Percentiles rank a stretch among this genome's conserved stretches.
Conservation (phyloP, 768 basidiomycete genomes). For the Cyathus striatus region DNA sequence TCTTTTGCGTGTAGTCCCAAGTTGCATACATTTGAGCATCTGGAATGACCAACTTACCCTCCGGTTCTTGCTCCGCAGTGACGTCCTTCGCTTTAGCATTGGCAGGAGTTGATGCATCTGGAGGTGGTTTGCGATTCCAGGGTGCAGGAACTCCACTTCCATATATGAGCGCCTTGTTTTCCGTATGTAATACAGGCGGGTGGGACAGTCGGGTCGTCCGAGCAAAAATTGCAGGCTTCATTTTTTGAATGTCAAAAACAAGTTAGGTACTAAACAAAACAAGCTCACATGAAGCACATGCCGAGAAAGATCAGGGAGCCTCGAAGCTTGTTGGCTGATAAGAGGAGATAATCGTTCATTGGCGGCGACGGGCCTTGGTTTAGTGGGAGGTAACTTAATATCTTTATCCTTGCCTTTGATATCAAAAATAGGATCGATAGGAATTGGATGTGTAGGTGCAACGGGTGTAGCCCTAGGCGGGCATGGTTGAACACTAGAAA, state of each 20-base stretch:
- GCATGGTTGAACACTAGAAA: conserved; percentile 51
- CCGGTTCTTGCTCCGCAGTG: conserved; percentile 19
- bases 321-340: conserved; percentile 56
- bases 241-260: no score
- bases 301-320: conserved; percentile 64
- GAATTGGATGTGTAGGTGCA: conserved; percentile 61
- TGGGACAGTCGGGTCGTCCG: conserved; percentile 62
- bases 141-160: conserved; percentile 45
- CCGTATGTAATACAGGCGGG: conserved; percentile 59
- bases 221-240: conserved; percentile 50
- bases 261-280: no score
- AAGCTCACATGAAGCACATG: conserved; percentile 60
- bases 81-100: conserved; percentile 22
- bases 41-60: conserved; percentile 32
- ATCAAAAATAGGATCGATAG: conserved; percentile 25
- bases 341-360: conserved; percentile 56
- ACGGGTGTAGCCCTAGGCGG: conserved; percentile 59
- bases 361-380: conserved; percentile 37
- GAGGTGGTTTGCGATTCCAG: conserved; percentile 42
- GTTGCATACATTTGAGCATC: conserved; percentile 52
- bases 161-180: conserved; percentile 39
- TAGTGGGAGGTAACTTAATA: conserved; percentile 46
- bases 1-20: conserved; percentile 53
- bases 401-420: conserved; percentile 36
- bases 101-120: conserved; percentile 21